Evolutionary conservation across 169 alveolate genomes (phyloP), one percentile per base, ranked within the genome.

Genomic region (Pseudocohnilembus persalinus): DNA sequence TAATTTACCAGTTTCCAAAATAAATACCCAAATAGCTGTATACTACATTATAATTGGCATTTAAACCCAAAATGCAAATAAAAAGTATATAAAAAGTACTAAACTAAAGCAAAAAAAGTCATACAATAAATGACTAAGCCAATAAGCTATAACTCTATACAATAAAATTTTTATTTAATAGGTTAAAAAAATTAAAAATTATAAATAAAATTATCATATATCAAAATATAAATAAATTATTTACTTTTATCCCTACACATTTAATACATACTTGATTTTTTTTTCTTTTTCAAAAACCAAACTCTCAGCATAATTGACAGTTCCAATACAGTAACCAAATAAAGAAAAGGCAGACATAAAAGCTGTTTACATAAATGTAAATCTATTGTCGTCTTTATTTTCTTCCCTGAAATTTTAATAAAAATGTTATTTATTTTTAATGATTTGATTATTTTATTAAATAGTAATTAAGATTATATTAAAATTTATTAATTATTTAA

Each of bases 231-330:
- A 11, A 4, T 49, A 49, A 49, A 4, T 49, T 11, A 11, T 49
- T 49, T 49, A 49, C 68, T 49, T 77, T 27, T 85, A 85, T 0
- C 89, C 89, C 89, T 77, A 73, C 27, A 79, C 89, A 78, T 76
- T 85, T 73, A 85, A 49, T 34, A 81, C 84, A 74, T 85, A 85
- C 79, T 75, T 85, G 11, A 85, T 24, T 49, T 85, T 85, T 1
- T 73, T 34, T 64, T 85, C 89, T 49, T 85, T 85, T 79, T 85
- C 89, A 72, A 78, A n/a, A 27, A 85, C 89, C 30, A 84, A 83
- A 29, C 4, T 20, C 20, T 49, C 68, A 11, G 68, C 68, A 20
- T 49, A 49, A 49, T 49, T 49, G 4, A 64, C 34, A 11, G 81
- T 73, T 20, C 68, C 77, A 49, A 85, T 73, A 35, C 72, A 72